Evolutionary conservation across 2,329 filamentous ascomycete genomes (phyloP).

Genomic region (Microdochium paspali): DNA sequence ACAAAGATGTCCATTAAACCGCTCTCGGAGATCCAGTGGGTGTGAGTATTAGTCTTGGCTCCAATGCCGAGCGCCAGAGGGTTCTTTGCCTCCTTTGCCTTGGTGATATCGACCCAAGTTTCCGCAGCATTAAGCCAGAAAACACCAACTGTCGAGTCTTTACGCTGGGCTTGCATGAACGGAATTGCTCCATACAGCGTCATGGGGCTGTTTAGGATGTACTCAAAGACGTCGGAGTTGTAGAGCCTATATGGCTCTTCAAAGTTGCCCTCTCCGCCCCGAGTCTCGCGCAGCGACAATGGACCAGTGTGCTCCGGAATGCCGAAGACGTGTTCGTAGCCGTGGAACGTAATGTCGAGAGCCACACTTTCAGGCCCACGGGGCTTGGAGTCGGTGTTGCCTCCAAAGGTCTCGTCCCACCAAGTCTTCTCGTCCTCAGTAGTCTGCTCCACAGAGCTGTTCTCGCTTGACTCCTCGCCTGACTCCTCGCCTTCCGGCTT

Average conservation of each 20-base stretch:
- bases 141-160: slow-evolving; percentile 85
- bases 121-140: slow-evolving; percentile 98
- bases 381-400: slow-evolving; percentile 93
- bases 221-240: slow-evolving; percentile 97
- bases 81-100: slow-evolving; percentile 64
- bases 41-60: slow-evolving; percentile 68
- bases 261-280: slow-evolving; percentile 78
- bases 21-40: slow-evolving; percentile 94
- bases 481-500: slow-evolving; percentile 39
- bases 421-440: slow-evolving; percentile 78
- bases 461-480: slow-evolving; percentile 41
- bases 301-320: slow-evolving; percentile 90
- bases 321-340: slow-evolving; percentile 86
- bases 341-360: slow-evolving; percentile 84
- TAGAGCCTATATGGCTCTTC: slow-evolving; percentile 88
- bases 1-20: slow-evolving; percentile 89
- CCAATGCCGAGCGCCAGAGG: slow-evolving; percentile 64
- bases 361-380: slow-evolving; percentile 86
- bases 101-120: slow-evolving; percentile 94
- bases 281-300: slow-evolving; percentile 80
- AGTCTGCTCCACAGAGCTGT: slow-evolving; percentile 23
- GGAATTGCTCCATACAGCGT: slow-evolving; percentile 96
- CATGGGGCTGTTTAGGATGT: slow-evolving; percentile 95
- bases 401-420: slow-evolving; percentile 97
- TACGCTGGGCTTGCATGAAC: slow-evolving; percentile 94